A percentile compares a stretch with the other conserved stretches of the same genome.
Conservation (phyloP, 306 rosid species). For the Cucurbita ficifolia region DNA sequence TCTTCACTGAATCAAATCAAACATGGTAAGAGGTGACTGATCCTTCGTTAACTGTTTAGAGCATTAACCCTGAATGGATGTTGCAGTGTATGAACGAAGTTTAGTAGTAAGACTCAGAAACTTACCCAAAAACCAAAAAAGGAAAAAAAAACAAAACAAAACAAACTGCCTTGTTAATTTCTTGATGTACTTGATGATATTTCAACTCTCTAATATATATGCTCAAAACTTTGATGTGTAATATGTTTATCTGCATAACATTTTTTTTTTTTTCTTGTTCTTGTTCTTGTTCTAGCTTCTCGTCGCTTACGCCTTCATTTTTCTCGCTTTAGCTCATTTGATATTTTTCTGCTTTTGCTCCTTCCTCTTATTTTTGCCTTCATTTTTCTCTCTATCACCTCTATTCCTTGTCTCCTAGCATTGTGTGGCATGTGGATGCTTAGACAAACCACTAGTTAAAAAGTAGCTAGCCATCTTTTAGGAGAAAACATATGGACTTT, state of each 20-base stretch:
- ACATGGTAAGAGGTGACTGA: conserved; percentile 39
- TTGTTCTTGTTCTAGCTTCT: no score
- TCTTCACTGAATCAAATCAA: conserved; percentile 56
- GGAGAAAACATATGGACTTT: background rate
- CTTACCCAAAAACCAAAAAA: conserved; percentile 4
- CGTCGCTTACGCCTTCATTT: no score
- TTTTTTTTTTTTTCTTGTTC: background rate
- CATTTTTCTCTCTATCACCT: no score
- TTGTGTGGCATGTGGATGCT: background rate
- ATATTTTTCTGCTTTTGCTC: no score
- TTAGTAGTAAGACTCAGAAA: conserved; percentile 25
- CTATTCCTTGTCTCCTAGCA: background rate
- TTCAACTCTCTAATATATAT: conserved; percentile 9
- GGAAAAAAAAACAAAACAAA: background rate
- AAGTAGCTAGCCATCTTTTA: background rate
- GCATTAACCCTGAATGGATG: conserved; percentile 52
- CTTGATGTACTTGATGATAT: conserved; percentile 1
- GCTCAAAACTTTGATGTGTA: conserved; percentile 7
- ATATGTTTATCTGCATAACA: background rate
- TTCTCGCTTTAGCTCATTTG: no score
- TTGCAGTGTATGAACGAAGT: conserved; percentile 47
- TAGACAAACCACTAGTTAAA: background rate
- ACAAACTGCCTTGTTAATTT: conserved; percentile 6
- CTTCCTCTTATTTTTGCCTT: no score
- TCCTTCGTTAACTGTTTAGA: conserved; percentile 61